Percentiles rank a stretch among this genome's conserved stretches.
Conservation (phyloP, 2,329 filamentous ascomycete genomes). For the Talaromyces islandicus region DNA sequence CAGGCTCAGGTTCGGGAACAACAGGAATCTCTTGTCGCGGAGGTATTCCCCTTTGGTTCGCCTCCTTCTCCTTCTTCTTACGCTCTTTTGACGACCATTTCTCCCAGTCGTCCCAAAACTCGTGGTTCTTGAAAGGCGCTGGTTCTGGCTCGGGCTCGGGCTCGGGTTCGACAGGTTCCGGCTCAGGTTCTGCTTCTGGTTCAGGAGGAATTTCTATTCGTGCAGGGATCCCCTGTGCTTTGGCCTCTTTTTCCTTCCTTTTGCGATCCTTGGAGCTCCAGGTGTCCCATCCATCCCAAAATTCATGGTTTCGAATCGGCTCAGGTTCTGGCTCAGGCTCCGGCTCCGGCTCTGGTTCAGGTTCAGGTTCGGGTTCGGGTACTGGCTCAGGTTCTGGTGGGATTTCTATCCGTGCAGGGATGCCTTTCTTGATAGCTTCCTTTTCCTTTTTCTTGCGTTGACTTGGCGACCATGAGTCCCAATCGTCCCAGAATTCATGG, state of each 20-base stretch:
- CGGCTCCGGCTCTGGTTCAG: background rate
- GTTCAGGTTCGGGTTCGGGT: constrained; percentile 7
- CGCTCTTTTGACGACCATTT: constrained; percentile 13
- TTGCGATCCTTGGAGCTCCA: background rate
- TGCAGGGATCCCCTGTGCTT: constrained; percentile 4
- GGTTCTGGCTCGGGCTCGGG: constrained; percentile 25
- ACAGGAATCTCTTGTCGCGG: constrained; percentile 12
- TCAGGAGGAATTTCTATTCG: constrained; percentile 14
- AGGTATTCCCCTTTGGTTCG: constrained; percentile 13
- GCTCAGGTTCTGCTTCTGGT: constrained; percentile 14
- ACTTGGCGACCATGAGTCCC: background rate
- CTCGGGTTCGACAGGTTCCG: constrained; percentile 25
- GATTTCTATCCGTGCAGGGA: constrained; percentile 3
- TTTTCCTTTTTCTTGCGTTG: constrained; percentile 6
- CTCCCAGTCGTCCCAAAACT: constrained; percentile 11
- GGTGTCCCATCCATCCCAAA: constrained; percentile 7
- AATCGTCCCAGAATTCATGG: constrained; percentile 8
- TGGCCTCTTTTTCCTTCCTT: constrained; percentile 10
- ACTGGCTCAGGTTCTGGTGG: constrained; percentile 2
- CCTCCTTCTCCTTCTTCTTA: constrained; percentile 38
- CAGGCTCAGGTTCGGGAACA: background rate
- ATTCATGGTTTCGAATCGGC: constrained; percentile 4
- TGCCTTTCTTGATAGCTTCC: constrained; percentile 7
- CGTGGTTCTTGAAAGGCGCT: constrained; percentile 17
- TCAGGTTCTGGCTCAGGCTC: background rate